Evolutionary conservation across 1,284 basidiomycete species (phyloP).

Genomic region (Tilletia horrida): DNA sequence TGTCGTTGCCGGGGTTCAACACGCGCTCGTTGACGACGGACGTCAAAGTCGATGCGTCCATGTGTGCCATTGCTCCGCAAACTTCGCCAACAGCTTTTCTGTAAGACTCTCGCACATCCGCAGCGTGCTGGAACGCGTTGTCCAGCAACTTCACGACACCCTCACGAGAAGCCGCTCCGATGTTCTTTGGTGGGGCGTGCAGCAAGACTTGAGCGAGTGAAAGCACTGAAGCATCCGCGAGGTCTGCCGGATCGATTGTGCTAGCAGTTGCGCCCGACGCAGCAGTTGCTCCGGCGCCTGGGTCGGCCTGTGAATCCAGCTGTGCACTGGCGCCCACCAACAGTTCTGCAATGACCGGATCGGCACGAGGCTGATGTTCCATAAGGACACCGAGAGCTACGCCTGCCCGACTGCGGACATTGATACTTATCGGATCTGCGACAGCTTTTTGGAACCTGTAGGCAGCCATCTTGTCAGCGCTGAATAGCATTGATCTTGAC

Average conservation of each 20-base stretch:
- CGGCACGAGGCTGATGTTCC: slow-evolving; percentile 62
- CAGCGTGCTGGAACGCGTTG: neutral
- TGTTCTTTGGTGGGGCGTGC: slow-evolving; percentile 67
- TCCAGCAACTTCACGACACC: neutral
- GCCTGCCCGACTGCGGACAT: slow-evolving; percentile 77
- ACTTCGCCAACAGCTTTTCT: neutral
- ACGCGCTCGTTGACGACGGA: neutral
- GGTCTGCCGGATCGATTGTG: slow-evolving; percentile 27
- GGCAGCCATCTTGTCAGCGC: neutral
- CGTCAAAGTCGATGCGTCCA: neutral
- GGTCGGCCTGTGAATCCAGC: slow-evolving; percentile 60
- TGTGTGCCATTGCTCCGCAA: neutral
- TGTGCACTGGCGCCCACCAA: slow-evolving; percentile 59
- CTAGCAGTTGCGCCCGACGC: slow-evolving; percentile 27
- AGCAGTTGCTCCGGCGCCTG: slow-evolving; percentile 8
- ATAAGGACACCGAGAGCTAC: slow-evolving; percentile 86
- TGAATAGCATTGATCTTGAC: neutral
- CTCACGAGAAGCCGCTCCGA: slow-evolving; percentile 48
- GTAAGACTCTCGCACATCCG: neutral
- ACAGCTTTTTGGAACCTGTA: slow-evolving; percentile 80
- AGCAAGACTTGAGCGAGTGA: slow-evolving; percentile 75
- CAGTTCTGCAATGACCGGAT: slow-evolving; percentile 79
- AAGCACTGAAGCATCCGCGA: slow-evolving; percentile 67
- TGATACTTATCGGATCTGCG: slow-evolving; percentile 72
- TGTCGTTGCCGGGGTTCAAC: neutral